phyloP scores from a whole-genome alignment of 495 filamentous ascomycete genomes.

The Lasiosphaeria ovina region DNA sequence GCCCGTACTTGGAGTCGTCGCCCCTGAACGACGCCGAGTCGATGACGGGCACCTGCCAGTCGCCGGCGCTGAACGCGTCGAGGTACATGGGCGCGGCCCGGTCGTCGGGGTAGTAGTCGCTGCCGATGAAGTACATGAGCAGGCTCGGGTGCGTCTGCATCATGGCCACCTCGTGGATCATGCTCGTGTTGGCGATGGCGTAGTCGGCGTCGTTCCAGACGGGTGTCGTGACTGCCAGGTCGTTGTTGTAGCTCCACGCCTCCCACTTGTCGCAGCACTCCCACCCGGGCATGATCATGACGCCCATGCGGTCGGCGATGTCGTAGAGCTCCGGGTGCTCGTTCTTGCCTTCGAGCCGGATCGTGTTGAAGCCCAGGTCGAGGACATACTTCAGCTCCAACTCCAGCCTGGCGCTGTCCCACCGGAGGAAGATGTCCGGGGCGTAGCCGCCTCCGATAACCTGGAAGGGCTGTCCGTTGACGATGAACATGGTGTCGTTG shows the following conservation, averaged over 20 bases:
- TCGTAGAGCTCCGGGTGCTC: conserved; percentile 61
- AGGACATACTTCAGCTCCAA: conserved; percentile 51
- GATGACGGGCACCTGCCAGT: conserved; percentile 59
- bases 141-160: conserved; percentile 58
- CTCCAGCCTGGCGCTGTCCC: conserved; percentile 41
- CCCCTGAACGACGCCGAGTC: conserved; percentile 57
- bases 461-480: conserved; percentile 59
- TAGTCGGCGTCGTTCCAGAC: conserved; percentile 57
- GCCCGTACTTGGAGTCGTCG: conserved; percentile 49
- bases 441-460: conserved; percentile 60
- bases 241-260: conserved; percentile 60
- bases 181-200: conserved; percentile 48
- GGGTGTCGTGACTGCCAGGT: conserved; percentile 38
- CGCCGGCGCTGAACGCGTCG: conserved; percentile 44
- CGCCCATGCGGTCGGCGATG: conserved; percentile 55
- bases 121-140: conserved; percentile 57
- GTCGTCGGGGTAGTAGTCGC: conserved; percentile 63
- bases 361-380: conserved; percentile 60
- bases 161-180: conserved; percentile 60
- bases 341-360: conserved; percentile 64
- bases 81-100: conserved; percentile 52
- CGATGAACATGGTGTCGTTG: conserved; percentile 54
- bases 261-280: conserved; percentile 73
- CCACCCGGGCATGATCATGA: conserved; percentile 65
- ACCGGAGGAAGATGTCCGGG: conserved; percentile 62